Evolutionary conservation across 352 stramenopile genomes (phyloP), one percentile per base, ranked within the genome.

Genomic region (Pythium dissimile): DNA sequence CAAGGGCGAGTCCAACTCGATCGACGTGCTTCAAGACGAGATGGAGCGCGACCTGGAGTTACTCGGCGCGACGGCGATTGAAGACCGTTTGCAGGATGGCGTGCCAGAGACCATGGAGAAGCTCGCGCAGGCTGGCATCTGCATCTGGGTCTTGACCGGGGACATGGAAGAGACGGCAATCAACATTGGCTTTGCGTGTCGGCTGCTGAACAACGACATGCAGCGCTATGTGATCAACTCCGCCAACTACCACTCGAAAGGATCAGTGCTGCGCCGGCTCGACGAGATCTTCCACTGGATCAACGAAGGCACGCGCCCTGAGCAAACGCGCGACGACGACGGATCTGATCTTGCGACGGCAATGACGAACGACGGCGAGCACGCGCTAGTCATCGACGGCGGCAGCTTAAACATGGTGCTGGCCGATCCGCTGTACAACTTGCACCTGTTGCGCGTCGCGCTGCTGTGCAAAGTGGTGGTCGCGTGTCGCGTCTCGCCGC

Each of bases 401-500:
- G 90, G 86, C 37, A 94, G 88, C 21, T 72, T 99, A n/a, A 84
- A 71, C 37, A 55, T 87, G 59, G 80, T 93, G 11, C 57, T 95
- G 4, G 79, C 83, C 64, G 75, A 89, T 26, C 72, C 77, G 5
- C 56, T 89, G 30, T 80, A 84, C 59, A 89, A 89, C 54, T 62
- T 92, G 26, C 80, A 92, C 57, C 66, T 97, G 31, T 69, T 97
- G 12, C 82, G 84, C 21, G 72, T 96, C 4, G 69, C 88, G 54
- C 75, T 83, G 58, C 94, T 85, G 69, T 99, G 94, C 66, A 92
- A 98, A 35, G 93, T 97, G 11, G 97, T 99, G 1, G 95, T 99
- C 53, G 96, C 94, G 26, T 99, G 97, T 58, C 91, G 97, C 50
- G 97, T 99, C 2, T 99, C 91, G 32, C 97, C 97, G 20, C 88